A percentile compares a stretch with the other conserved stretches of the same genome.
These are phyloP conservation scores for Pleurotus cornucopiae DNA, from an alignment of 768 basidiomycete species.

Conservation along the genomic window DNA sequence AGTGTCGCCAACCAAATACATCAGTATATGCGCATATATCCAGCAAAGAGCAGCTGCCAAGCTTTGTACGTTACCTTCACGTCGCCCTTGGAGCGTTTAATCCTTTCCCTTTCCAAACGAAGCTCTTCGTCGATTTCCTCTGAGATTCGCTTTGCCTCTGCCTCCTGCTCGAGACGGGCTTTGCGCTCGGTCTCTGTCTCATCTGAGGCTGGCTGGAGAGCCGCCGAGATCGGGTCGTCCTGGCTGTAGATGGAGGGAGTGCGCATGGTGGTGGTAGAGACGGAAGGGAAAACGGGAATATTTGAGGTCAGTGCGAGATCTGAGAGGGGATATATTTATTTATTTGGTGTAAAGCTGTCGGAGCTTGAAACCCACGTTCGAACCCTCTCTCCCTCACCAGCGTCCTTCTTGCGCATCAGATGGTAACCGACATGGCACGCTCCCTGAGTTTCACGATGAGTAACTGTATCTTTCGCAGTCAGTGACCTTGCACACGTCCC, in stretches of 20 bases:
- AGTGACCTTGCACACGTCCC: slow-evolving; percentile 91
- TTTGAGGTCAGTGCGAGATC: neutral
- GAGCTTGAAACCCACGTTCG: neutral
- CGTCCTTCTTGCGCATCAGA: slow-evolving; percentile 17
- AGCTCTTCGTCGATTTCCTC: slow-evolving; percentile 83
- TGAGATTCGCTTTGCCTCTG: slow-evolving; percentile 70
- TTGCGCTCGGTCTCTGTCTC: slow-evolving; percentile 68
- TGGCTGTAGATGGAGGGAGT: slow-evolving; percentile 71
- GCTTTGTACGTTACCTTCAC: slow-evolving; percentile 52
- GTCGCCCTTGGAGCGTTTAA: slow-evolving; percentile 65
- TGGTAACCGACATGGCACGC: slow-evolving; percentile 11
- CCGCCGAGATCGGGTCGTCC: slow-evolving; percentile 71
- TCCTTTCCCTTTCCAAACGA: slow-evolving; percentile 59
- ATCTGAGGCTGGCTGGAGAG: slow-evolving; percentile 56
- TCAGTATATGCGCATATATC: slow-evolving; percentile 33
- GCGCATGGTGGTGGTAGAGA: slow-evolving; percentile 40
- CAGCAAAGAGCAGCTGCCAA: neutral
- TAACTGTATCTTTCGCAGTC: slow-evolving; percentile 47
- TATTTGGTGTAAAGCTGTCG: neutral
- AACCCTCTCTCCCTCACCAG: neutral
- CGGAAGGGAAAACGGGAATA: slow-evolving; percentile 7
- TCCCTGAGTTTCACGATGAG: slow-evolving; percentile 11
- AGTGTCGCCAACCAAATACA: slow-evolving; percentile 8
- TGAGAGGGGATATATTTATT: slow-evolving; percentile 4
- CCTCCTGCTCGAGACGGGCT: slow-evolving; percentile 58